Percentiles rank a stretch among this genome's conserved stretches.
Conservation (phyloP, 805 yeast genomes). For the Candida hungchunana region DNA sequence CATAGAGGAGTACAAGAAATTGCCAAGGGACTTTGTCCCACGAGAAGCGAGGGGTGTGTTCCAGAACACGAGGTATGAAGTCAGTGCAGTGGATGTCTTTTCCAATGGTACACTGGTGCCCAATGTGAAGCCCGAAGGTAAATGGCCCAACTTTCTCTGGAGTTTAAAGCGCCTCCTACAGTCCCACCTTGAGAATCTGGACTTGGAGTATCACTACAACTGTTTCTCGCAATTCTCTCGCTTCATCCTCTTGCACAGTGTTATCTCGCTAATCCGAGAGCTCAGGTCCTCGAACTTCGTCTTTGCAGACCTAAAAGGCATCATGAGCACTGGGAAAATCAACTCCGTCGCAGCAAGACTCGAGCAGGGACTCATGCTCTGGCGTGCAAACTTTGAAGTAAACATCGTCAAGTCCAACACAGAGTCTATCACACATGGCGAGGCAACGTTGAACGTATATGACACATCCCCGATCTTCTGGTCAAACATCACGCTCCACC, state of each 20-base stretch:
- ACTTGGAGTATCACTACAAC: slow-evolving; percentile 29
- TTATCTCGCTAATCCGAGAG: slow-evolving; percentile 27
- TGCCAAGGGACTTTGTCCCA: slow-evolving; percentile 25
- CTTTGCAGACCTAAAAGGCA: slow-evolving; percentile 22
- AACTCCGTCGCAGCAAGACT: slow-evolving; percentile 27
- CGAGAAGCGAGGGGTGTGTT: slow-evolving; percentile 1
- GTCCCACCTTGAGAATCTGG: slow-evolving; percentile 25
- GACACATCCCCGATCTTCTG: slow-evolving; percentile 33
- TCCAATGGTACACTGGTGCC: slow-evolving; percentile 17
- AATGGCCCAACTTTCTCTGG: slow-evolving; percentile 36
- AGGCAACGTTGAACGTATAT: slow-evolving; percentile 27
- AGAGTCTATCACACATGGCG: slow-evolving; percentile 5
- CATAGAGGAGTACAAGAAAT: slow-evolving; percentile 23
- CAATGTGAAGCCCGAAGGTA: slow-evolving; percentile 27
- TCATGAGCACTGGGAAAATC: slow-evolving; percentile 24
- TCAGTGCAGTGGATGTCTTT: slow-evolving; percentile 5
- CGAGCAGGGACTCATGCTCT: slow-evolving; percentile 29
- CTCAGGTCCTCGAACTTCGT: slow-evolving; percentile 25
- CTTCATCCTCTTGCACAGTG: slow-evolving; percentile 33
- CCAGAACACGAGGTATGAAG: slow-evolving; percentile 9
- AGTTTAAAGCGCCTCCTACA: slow-evolving; percentile 29
- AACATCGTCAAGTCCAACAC: slow-evolving; percentile 28
- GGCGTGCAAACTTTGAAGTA: slow-evolving; percentile 31
- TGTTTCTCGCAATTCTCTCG: slow-evolving; percentile 35
- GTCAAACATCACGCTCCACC: slow-evolving; percentile 29